Conservation (phyloP, 176 grass and related monocot genomes). For the Aegilops tauschii region DNA sequence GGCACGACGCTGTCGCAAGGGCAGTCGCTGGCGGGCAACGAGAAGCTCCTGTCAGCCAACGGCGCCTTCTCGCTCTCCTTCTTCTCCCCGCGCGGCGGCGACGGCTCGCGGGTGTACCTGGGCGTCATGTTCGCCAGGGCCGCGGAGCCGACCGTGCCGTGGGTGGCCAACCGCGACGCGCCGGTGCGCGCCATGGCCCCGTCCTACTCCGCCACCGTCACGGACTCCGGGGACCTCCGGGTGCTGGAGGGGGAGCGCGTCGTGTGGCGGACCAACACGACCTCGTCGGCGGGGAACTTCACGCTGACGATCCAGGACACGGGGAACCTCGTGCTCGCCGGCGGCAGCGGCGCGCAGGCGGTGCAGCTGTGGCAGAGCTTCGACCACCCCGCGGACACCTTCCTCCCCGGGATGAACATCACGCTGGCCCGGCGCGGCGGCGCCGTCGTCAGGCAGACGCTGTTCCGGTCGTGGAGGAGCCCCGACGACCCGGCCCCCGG, state of each 20-base stretch:
- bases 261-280: conserved; percentile 37
- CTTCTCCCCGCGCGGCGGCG: conserved; percentile 40
- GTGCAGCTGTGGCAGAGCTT: conserved; percentile 48
- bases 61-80: conserved; percentile 47
- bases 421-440: conserved; percentile 26
- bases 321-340: conserved; percentile 46
- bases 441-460: neutral
- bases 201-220: conserved; percentile 32
- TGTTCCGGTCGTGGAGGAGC: conserved; percentile 60
- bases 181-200: conserved; percentile 21
- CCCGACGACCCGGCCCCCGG: conserved; percentile 44
- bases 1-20: conserved; percentile 30
- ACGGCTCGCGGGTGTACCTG: conserved; percentile 39
- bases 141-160: conserved; percentile 36
- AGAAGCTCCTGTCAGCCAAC: conserved; percentile 36
- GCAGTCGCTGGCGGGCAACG: conserved; percentile 22
- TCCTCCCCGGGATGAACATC: conserved; percentile 62
- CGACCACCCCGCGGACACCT: conserved; percentile 55
- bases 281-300: neutral
- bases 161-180: conserved; percentile 68
- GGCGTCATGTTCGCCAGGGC: conserved; percentile 47
- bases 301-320: conserved; percentile 11
- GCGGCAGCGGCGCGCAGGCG: neutral
- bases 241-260: conserved; percentile 27
- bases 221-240: conserved; percentile 38